Evolutionary conservation across 805 yeast genomes (phyloP).

Genomic region (Candida golubevii): DNA sequence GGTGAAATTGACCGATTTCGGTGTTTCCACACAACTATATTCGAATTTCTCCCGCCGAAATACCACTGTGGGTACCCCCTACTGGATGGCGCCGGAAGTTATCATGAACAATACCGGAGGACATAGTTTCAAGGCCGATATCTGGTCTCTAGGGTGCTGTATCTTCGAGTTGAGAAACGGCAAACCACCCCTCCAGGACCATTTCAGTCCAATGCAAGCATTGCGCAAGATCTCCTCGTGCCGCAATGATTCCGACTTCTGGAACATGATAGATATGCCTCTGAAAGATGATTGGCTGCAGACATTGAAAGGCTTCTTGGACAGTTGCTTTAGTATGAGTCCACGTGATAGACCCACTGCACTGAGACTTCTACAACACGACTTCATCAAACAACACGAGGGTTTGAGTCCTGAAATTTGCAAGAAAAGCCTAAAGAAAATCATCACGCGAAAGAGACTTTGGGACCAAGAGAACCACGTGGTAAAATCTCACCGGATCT

Average conservation of each 20-base stretch:
- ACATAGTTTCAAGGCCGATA: constrained; percentile 56
- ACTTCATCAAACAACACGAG: constrained; percentile 23
- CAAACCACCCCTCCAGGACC: constrained; percentile 55
- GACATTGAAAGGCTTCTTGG: constrained; percentile 29
- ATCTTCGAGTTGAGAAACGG: constrained; percentile 69
- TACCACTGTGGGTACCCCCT: constrained; percentile 53
- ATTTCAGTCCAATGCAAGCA: constrained; percentile 42
- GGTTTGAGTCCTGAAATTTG: constrained; percentile 7
- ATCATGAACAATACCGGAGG: constrained; percentile 57
- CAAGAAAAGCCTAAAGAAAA: constrained; percentile 21
- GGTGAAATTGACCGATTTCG: constrained; percentile 43
- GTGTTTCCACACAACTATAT: constrained; percentile 41
- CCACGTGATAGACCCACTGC: constrained; percentile 32
- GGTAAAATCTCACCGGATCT: constrained; percentile 26
- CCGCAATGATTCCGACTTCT: constrained; percentile 27
- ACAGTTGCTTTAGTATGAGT: constrained; percentile 31
- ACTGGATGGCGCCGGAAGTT: constrained; percentile 65
- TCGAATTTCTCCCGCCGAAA: constrained; percentile 41
- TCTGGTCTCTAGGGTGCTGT: constrained; percentile 80
- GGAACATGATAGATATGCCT: constrained; percentile 21
- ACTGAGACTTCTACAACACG: constrained; percentile 28
- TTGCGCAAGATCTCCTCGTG: constrained; percentile 36
- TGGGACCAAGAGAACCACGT: constrained; percentile 40
- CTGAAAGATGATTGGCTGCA: constrained; percentile 19
- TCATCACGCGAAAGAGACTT: constrained; percentile 32